These are phyloP conservation scores for Coemansia javaensis DNA, from an alignment of 192 early-diverging fungal genomes.

Conservation along the genomic window DNA sequence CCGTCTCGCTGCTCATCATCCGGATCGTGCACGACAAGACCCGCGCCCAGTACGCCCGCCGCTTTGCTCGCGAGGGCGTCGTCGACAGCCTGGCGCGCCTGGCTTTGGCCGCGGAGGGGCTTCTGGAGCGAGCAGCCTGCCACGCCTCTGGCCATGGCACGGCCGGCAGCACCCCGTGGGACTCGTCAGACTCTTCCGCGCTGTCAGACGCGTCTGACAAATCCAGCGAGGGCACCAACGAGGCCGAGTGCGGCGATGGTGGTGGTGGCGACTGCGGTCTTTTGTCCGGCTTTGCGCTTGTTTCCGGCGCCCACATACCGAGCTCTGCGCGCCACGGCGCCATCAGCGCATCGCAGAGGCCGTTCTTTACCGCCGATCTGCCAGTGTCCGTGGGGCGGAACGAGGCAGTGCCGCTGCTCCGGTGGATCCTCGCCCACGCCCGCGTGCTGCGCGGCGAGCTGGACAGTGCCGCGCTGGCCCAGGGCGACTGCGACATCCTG, in stretches of 20 bases:
- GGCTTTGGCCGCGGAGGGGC: not conserved
- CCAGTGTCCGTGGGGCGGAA: not conserved
- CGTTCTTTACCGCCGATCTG: not conserved
- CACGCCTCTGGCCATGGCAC: no score
- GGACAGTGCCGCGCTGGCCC: not conserved
- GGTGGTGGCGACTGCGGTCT: no score
- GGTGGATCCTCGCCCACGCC: constrained; percentile 9
- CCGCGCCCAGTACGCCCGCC: constrained; percentile 51
- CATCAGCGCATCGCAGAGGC: not conserved
- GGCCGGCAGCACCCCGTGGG: no score
- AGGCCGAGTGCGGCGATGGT: no score
- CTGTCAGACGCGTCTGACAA: no score
- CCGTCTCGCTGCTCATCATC: constrained; percentile 41
- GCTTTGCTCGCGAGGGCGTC: constrained; percentile 76
- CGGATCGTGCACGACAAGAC: constrained; percentile 61
- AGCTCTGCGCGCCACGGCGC: not conserved
- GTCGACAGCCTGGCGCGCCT: constrained; percentile 56
- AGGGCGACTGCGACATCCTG: not conserved
- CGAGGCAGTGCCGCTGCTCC: not conserved
- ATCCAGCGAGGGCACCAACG: no score
- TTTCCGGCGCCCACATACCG: constrained; percentile 4
- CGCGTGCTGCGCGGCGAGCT: constrained; percentile 6
- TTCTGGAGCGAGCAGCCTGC: not conserved
- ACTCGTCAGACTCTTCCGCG: no score
- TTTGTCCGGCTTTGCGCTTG: constrained; percentile 6